Evolutionary conservation across 192 early-diverging fungal species (phyloP).

Genomic region (Entophlyctis luteolus): DNA sequence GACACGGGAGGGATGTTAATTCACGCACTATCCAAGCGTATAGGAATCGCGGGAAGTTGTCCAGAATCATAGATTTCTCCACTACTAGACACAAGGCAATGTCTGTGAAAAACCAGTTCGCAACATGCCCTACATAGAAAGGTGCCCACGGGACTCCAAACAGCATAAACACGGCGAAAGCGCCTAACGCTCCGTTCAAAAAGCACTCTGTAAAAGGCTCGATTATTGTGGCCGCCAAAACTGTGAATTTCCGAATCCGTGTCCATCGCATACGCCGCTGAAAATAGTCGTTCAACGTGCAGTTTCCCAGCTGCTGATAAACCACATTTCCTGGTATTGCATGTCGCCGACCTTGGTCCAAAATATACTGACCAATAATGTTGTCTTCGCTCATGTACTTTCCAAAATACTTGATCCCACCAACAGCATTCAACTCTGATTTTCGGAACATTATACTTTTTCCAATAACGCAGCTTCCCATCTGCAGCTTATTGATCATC

Average conservation of each 20-base stretch:
- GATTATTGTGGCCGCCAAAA: slow-evolving; percentile 77
- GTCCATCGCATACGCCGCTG: slow-evolving; percentile 86
- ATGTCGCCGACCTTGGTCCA: slow-evolving; percentile 74
- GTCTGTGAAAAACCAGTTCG: slow-evolving; percentile 56
- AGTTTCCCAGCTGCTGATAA: slow-evolving; percentile 74
- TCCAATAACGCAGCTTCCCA: slow-evolving; percentile 88
- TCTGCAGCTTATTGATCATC: slow-evolving; percentile 78
- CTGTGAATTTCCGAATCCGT: slow-evolving; percentile 89
- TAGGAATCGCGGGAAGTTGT: slow-evolving; percentile 51
- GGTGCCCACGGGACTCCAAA: slow-evolving; percentile 44
- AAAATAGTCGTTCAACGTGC: slow-evolving; percentile 76
- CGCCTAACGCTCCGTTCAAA: slow-evolving; percentile 66
- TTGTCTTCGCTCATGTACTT: slow-evolving; percentile 96
- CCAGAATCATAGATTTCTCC: slow-evolving; percentile 31
- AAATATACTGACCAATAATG: slow-evolving; percentile 81
- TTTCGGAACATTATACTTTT: slow-evolving; percentile 92
- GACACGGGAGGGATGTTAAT: slow-evolving; percentile 77
- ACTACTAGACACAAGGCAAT: slow-evolving; percentile 51
- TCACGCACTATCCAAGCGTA: slow-evolving; percentile 83
- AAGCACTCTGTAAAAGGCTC: slow-evolving; percentile 94
- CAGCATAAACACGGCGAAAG: slow-evolving; percentile 62
- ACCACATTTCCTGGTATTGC: slow-evolving; percentile 83
- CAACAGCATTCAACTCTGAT: slow-evolving; percentile 70
- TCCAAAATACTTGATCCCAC: slow-evolving; percentile 80
- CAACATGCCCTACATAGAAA: slow-evolving; percentile 51